phyloP scores from a whole-genome alignment of 2,329 filamentous ascomycete genomes.

The Calycina herbarum region DNA sequence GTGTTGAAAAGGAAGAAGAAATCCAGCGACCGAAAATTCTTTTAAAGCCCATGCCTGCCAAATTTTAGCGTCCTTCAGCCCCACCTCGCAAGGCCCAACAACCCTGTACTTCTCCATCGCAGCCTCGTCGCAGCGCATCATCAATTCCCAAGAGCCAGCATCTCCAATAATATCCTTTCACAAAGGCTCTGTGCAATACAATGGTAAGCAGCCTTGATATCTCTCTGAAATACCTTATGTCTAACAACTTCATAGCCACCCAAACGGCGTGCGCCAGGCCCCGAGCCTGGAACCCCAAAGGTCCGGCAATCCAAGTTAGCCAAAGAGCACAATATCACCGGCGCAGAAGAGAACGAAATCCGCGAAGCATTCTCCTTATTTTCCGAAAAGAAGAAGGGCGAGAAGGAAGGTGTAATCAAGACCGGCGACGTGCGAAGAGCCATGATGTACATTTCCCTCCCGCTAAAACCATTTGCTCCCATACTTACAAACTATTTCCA shows the following conservation, averaged over 20 bases:
- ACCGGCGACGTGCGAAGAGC: conserved; percentile 61
- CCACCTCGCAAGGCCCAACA: conserved; percentile 13
- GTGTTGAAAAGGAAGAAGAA: conserved; percentile 13
- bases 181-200: background rate
- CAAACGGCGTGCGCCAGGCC: conserved; percentile 32
- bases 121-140: conserved; percentile 1
- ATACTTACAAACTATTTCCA: background rate
- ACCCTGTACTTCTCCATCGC: conserved; percentile 9
- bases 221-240: too few species aligned
- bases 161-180: background rate
- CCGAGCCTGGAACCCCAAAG: conserved; percentile 37
- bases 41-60: background rate
- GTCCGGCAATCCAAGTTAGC: conserved; percentile 82
- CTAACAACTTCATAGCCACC: conserved; percentile 27
- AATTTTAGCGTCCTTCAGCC: conserved; percentile 12
- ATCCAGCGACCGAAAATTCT: conserved; percentile 7
- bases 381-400: conserved; percentile 65
- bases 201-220: background rate
- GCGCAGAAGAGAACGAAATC: conserved; percentile 85
- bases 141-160: background rate
- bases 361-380: conserved; percentile 88
- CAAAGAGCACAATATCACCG: conserved; percentile 84
- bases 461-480: too few species aligned
- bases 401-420: conserved; percentile 59
- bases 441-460: conserved; percentile 61